A percentile compares a stretch with the other conserved stretches of the same genome.
phyloP scores from a whole-genome alignment of 495 filamentous ascomycete genomes.

The Penicillium paxilli region DNA sequence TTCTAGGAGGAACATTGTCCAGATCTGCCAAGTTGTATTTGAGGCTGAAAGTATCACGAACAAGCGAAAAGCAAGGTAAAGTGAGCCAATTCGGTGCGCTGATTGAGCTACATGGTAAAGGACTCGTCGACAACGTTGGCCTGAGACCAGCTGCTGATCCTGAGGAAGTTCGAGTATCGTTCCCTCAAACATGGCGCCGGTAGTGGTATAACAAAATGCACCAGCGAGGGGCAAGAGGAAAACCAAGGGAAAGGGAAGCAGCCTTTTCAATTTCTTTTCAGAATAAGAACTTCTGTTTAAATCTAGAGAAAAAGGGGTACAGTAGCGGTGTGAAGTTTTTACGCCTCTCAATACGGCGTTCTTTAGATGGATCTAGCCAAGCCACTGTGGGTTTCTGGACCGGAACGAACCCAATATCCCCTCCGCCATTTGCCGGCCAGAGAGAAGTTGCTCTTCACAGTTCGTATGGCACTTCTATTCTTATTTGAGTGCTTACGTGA shows the following conservation, averaged over 20 bases:
- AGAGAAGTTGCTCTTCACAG: background rate
- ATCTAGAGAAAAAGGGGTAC: slow-evolving; percentile 6
- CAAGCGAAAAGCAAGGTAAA: slow-evolving; percentile 26
- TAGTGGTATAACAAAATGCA: background rate
- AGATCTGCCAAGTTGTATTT: slow-evolving; percentile 28
- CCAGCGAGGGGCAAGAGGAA: background rate
- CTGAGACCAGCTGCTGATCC: slow-evolving; percentile 12
- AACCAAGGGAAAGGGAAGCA: background rate
- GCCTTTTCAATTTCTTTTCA: too few relatives aligned
- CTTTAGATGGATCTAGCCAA: slow-evolving; percentile 5
- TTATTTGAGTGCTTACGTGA: too few relatives aligned
- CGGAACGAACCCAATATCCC: slow-evolving; percentile 12
- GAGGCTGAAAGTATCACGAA: slow-evolving; percentile 8
- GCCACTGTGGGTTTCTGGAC: slow-evolving; percentile 16
- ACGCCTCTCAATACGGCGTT: slow-evolving; percentile 9
- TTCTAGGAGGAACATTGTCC: slow-evolving; percentile 31
- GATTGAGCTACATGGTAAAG: slow-evolving; percentile 22
- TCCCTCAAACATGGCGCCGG: background rate
- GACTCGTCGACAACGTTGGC: slow-evolving; percentile 20
- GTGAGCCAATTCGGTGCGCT: slow-evolving; percentile 22
- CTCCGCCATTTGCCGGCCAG: background rate
- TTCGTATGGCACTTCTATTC: too few relatives aligned
- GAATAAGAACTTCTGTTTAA: background rate
- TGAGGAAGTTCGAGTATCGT: slow-evolving; percentile 28
- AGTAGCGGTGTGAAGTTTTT: slow-evolving; percentile 10